phyloP scores from a whole-genome alignment of 805 yeast species.

The Wickerhamomyces subpelliculosus region DNA sequence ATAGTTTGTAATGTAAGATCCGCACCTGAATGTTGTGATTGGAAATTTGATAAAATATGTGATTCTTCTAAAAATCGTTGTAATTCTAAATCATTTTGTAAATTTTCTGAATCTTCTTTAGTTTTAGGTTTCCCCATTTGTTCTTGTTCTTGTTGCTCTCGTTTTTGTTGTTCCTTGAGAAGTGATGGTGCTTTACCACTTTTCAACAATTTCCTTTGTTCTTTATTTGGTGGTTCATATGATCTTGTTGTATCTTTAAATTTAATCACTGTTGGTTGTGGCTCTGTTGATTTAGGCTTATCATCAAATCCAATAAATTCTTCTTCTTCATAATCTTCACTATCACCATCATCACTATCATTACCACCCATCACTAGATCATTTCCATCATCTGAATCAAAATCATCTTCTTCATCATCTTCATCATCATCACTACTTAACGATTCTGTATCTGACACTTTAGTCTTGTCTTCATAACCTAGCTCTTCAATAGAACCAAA shows the following conservation, averaged over 20 bases:
- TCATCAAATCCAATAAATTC: constrained; percentile 21
- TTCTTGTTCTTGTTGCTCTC: constrained; percentile 2
- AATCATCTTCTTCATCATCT: constrained; percentile 21
- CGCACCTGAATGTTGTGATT: constrained; percentile 40
- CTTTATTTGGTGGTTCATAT: constrained; percentile 30
- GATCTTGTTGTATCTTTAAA: constrained; percentile 29
- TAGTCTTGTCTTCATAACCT: constrained; percentile 44
- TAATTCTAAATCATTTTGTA: constrained; percentile 65
- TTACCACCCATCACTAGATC: constrained; percentile 21
- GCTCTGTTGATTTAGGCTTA: constrained; percentile 1
- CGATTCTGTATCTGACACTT: constrained; percentile 2
- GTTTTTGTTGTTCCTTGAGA: constrained; percentile 14
- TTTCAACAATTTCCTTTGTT: constrained; percentile 45
- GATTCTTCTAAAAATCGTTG: constrained; percentile 68
- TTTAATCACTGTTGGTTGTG: constrained; percentile 26
- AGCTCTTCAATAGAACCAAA: constrained; percentile 51
- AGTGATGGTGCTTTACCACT: constrained; percentile 57
- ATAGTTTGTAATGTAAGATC: constrained; percentile 57
- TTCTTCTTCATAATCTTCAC: constrained; percentile 13
- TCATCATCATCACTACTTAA: too few relatives aligned
- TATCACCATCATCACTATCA: constrained; percentile 16
- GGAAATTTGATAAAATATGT: constrained; percentile 45
- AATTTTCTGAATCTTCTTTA: constrained; percentile 41
- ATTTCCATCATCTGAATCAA: constrained; percentile 12
- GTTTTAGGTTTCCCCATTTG: constrained; percentile 14